A percentile compares a stretch with the other conserved stretches of the same genome.
Conservation (phyloP, 2,329 filamentous ascomycete species). For the Calonectria pseudoreteaudii region DNA sequence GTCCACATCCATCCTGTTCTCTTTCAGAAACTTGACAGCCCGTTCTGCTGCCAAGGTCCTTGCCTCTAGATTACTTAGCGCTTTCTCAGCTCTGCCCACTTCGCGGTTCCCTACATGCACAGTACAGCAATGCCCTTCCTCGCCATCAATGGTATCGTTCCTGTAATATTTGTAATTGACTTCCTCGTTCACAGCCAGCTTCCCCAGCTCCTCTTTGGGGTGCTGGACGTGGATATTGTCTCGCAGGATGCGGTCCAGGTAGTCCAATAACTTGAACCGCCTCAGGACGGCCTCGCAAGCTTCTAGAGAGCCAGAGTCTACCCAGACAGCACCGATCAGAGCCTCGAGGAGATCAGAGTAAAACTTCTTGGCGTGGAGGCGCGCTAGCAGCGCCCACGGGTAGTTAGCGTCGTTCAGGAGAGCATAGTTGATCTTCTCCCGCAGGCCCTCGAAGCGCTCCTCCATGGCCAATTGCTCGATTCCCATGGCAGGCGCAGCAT, state of each 20-base stretch:
- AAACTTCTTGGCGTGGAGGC: slow-evolving; percentile 78
- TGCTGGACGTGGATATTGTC: slow-evolving; percentile 69
- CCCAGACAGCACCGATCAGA: slow-evolving; percentile 83
- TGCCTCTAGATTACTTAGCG: slow-evolving; percentile 63
- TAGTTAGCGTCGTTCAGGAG: slow-evolving; percentile 67
- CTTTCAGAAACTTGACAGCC: slow-evolving; percentile 55
- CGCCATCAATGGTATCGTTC: slow-evolving; percentile 30
- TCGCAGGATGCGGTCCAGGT: slow-evolving; percentile 71
- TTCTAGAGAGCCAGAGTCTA: slow-evolving; percentile 77
- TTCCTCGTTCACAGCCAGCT: slow-evolving; percentile 62
- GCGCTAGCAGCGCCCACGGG: slow-evolving; percentile 81
- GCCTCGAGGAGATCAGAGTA: slow-evolving; percentile 87
- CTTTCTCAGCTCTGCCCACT: slow-evolving; percentile 59
- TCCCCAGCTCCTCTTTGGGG: slow-evolving; percentile 77
- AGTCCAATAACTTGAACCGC: slow-evolving; percentile 72
- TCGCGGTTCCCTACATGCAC: slow-evolving; percentile 61
- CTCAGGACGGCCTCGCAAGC: slow-evolving; percentile 71
- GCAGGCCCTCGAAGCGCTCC: slow-evolving; percentile 60
- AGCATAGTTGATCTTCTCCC: slow-evolving; percentile 60
- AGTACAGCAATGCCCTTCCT: slow-evolving; percentile 55
- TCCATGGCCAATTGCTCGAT: slow-evolving; percentile 57
- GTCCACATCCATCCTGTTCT: slow-evolving; percentile 27
- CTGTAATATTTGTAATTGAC: slow-evolving; percentile 65
- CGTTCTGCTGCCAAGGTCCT: slow-evolving; percentile 66
- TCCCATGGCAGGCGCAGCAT: slow-evolving; percentile 61